Percentiles rank a stretch among this genome's conserved stretches.
Evolutionary conservation across 305 asterid genomes (phyloP).

Genomic region (Nicotiana rustica): DNA sequence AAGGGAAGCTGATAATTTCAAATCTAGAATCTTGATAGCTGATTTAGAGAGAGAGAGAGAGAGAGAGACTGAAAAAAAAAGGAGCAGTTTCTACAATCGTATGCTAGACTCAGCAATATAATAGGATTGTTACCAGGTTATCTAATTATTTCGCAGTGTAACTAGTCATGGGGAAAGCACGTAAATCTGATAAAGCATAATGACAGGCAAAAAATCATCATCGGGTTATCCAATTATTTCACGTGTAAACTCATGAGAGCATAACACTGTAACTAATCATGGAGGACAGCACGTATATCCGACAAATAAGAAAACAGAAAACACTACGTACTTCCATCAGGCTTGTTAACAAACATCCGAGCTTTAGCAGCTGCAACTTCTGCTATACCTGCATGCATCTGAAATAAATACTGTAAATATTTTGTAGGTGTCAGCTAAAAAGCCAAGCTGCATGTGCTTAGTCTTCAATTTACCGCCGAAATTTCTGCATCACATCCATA

Average conservation of each 20-base stretch:
- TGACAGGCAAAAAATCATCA: neutral
- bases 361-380: slow-evolving; percentile 99
- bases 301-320: neutral
- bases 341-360: slow-evolving; percentile 96
- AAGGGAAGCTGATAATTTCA: neutral
- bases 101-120: neutral
- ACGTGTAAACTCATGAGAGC: neutral
- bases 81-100: neutral
- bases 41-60: neutral
- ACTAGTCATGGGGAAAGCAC: neutral
- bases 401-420: slow-evolving; percentile 48
- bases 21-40: neutral
- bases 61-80: neutral
- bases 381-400: slow-evolving; percentile 97
- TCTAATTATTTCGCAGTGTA: slow-evolving; percentile 2
- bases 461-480: slow-evolving; percentile 67
- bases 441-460: slow-evolving; percentile 33
- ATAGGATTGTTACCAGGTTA: neutral
- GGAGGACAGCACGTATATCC: neutral
- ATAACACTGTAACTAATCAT: neutral
- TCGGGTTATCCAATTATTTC: neutral
- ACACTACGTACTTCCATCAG: slow-evolving; percentile 89
- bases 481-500: slow-evolving; percentile 83
- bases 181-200: neutral
- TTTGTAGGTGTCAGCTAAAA: slow-evolving; percentile 40